These are phyloP conservation scores for Zea mays DNA, from an alignment of 176 grass and related monocot genomes.

Conservation along the genomic window Zm-B73-REFERENCE-NAM-5.0 NC_050096.1:22958001-22958500, in stretches of 20 bases:
- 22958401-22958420: slow-evolving; percentile 18
- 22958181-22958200: slow-evolving; percentile 96
- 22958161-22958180: slow-evolving; percentile 91
- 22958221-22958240: slow-evolving; percentile 4
- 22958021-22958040: neutral
- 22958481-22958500: neutral
- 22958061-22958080: neutral
- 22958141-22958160: slow-evolving; percentile 91
- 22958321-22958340: slow-evolving; percentile 59
- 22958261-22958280: slow-evolving; percentile 51
- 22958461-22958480: slow-evolving; percentile 9
- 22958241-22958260: slow-evolving; percentile 47
- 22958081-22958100: slow-evolving; percentile 66
- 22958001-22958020: neutral
- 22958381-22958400: neutral
- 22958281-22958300: slow-evolving; percentile 54
- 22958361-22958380: no score
- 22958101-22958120: slow-evolving; percentile 75
- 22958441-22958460: slow-evolving; percentile 31
- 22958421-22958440: slow-evolving; percentile 12
- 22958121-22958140: slow-evolving; percentile 99
- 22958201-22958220: slow-evolving; percentile 44
- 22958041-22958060: neutral
- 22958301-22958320: slow-evolving; percentile 54
- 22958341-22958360: slow-evolving; percentile 34